phyloP scores from a whole-genome alignment of 768 basidiomycete genomes.

The Boletus rubroflammeus region DNA sequence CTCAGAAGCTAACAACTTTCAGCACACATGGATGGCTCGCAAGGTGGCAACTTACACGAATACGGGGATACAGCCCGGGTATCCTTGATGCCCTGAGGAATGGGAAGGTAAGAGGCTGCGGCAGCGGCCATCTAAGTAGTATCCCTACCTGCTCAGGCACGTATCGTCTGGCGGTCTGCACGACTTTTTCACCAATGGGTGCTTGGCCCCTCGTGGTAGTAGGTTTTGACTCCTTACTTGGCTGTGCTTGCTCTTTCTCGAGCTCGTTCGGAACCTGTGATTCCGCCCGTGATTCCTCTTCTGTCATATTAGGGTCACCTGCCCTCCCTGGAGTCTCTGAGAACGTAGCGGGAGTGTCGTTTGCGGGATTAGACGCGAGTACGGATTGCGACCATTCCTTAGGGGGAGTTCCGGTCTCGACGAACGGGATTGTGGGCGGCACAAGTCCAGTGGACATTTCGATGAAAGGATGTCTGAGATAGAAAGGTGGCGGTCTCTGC shows the following conservation, averaged over 20 bases:
- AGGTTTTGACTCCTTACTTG: not conserved
- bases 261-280: not conserved
- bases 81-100: not conserved
- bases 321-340: not conserved
- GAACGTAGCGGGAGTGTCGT: constrained; percentile 3
- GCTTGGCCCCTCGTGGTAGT: not conserved
- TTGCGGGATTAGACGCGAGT: constrained; percentile 6
- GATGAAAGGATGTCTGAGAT: not conserved
- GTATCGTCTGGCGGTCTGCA: constrained; percentile 2
- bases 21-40: not conserved
- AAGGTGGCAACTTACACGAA: constrained; percentile 10
- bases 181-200: not conserved
- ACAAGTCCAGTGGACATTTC: constrained; percentile 10
- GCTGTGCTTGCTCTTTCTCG: not conserved
- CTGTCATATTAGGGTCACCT: not conserved
- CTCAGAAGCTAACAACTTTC: constrained; percentile 9
- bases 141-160: not conserved
- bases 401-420: constrained; percentile 18
- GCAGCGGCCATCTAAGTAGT: not conserved
- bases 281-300: not conserved
- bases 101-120: constrained; percentile 4
- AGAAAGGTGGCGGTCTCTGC: not conserved
- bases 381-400: constrained; percentile 18
- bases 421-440: constrained; percentile 17
- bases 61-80: not conserved